Percentiles rank a stretch among this genome's conserved stretches.
phyloP scores from a whole-genome alignment of 2,329 filamentous ascomycete genomes.

The Harringtonia lauricola region DNA sequence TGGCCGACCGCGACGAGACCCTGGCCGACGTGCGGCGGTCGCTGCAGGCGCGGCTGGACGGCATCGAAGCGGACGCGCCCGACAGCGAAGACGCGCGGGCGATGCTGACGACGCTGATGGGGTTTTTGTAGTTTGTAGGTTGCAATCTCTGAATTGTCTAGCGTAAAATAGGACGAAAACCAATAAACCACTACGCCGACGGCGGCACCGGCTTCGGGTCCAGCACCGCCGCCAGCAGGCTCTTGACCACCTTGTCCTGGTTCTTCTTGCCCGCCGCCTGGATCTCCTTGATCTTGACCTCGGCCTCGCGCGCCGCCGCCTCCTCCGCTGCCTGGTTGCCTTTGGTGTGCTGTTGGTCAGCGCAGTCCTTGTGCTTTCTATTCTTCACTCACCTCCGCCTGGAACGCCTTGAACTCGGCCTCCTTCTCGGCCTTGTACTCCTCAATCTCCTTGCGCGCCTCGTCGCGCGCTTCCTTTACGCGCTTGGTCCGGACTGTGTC shows the following conservation, averaged over 20 bases:
- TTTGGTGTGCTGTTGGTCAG: conserved; percentile 65
- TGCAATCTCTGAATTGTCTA: not conserved
- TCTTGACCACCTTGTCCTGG: conserved; percentile 68
- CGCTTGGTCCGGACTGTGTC: conserved; percentile 81
- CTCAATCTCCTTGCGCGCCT: conserved; percentile 97
- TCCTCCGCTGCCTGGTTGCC: conserved; percentile 75
- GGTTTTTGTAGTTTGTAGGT: conserved; percentile 27
- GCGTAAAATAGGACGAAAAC: not conserved
- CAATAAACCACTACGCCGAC: conserved; percentile 8
- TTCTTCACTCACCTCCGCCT: conserved; percentile 46
- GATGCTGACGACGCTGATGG: conserved; percentile 41
- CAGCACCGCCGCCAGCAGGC: conserved; percentile 75
- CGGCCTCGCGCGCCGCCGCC: conserved; percentile 70
- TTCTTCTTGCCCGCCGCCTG: conserved; percentile 68
- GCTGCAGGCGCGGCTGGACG: conserved; percentile 48
- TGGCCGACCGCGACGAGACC: conserved; percentile 58
- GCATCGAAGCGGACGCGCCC: conserved; percentile 36
- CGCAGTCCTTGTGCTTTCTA: not conserved
- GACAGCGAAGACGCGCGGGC: conserved; percentile 47
- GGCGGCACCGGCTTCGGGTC: conserved; percentile 63
- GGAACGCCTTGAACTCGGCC: conserved; percentile 88
- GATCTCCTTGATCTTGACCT: conserved; percentile 74
- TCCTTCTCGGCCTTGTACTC: conserved; percentile 86
- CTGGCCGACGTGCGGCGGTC: conserved; percentile 53
- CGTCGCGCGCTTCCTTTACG: conserved; percentile 89